A percentile compares a stretch with the other conserved stretches of the same genome.
Evolutionary conservation across 2,329 filamentous ascomycete genomes (phyloP).

Genomic region (Clonostachys solani): DNA sequence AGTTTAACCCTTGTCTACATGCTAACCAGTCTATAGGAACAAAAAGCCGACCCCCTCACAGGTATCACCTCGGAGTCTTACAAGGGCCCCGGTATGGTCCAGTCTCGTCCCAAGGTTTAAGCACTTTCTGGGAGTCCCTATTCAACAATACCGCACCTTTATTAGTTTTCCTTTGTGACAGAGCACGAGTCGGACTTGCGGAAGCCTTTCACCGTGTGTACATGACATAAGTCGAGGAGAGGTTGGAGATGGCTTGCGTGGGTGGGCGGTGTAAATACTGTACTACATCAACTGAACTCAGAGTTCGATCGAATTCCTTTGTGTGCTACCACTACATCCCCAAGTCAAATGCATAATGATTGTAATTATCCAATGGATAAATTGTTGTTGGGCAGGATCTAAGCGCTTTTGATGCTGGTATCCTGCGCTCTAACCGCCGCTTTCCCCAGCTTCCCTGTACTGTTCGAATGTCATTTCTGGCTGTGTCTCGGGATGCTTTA

Average conservation of each 20-base stretch:
- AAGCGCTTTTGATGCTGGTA: not conserved
- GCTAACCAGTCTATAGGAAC: conserved; percentile 49
- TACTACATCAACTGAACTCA: conserved; percentile 31
- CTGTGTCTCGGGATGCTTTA: conserved; percentile 22
- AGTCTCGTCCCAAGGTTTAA: conserved; percentile 52
- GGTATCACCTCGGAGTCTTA: conserved; percentile 79
- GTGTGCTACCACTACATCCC: too few species aligned
- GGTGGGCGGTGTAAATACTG: conserved; percentile 33
- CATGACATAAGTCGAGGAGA: not conserved
- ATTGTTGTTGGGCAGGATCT: not conserved
- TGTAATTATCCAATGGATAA: not conserved
- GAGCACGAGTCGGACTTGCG: not conserved
- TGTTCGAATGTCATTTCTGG: conserved; percentile 28
- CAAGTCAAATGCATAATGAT: too few species aligned
- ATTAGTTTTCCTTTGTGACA: conserved; percentile 7
- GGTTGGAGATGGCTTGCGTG: not conserved
- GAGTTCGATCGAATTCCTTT: not conserved
- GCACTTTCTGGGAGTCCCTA: not conserved
- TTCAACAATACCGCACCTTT: not conserved
- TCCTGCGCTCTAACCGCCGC: conserved; percentile 31
- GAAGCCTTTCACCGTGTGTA: too few species aligned
- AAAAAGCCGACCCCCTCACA: conserved; percentile 83
- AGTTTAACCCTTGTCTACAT: not conserved
- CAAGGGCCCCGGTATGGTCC: conserved; percentile 72
- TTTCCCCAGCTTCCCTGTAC: conserved; percentile 40